Evolutionary conservation across 169 alveolate species (phyloP).

Genomic region (Babesia ovis): DNA sequence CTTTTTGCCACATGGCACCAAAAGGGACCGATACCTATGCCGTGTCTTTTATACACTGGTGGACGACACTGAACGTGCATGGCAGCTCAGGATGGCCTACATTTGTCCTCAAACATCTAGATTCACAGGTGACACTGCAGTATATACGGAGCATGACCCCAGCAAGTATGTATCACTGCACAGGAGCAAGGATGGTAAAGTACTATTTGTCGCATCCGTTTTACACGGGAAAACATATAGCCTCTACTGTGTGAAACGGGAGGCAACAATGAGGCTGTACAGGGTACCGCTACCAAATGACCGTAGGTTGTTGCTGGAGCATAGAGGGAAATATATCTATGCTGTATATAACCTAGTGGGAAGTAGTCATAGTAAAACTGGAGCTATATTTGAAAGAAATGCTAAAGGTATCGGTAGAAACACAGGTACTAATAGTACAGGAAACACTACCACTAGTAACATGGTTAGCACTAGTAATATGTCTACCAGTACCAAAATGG

Average conservation of each 20-base stretch:
- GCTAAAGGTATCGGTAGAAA: constrained; percentile 50
- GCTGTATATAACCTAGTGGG: constrained; percentile 7
- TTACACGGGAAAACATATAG: constrained; percentile 14
- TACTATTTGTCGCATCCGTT: constrained; percentile 33
- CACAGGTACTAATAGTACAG: not conserved
- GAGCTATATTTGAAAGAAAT: constrained; percentile 80
- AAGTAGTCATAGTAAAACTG: constrained; percentile 76
- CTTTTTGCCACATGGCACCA: constrained; percentile 38
- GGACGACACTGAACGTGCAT: constrained; percentile 34
- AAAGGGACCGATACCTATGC: not conserved
- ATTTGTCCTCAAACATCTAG: constrained; percentile 5
- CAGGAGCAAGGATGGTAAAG: constrained; percentile 43
- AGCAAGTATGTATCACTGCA: constrained; percentile 31
- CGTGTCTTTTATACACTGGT: constrained; percentile 41
- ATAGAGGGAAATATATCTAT: constrained; percentile 16
- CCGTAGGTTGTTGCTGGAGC: constrained; percentile 40
- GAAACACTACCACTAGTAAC: not conserved
- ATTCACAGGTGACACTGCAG: constrained; percentile 6
- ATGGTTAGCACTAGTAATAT: not conserved
- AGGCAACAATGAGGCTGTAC: constrained; percentile 1
- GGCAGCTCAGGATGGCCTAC: constrained; percentile 17
- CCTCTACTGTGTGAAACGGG: constrained; percentile 5
- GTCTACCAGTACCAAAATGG: not conserved
- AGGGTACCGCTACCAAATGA: constrained; percentile 12
- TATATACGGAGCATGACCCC: constrained; percentile 43